These are phyloP conservation scores for Persicaria maculosa DNA, from an alignment of 148 eudicot species.

Conservation along the genomic window DNA sequence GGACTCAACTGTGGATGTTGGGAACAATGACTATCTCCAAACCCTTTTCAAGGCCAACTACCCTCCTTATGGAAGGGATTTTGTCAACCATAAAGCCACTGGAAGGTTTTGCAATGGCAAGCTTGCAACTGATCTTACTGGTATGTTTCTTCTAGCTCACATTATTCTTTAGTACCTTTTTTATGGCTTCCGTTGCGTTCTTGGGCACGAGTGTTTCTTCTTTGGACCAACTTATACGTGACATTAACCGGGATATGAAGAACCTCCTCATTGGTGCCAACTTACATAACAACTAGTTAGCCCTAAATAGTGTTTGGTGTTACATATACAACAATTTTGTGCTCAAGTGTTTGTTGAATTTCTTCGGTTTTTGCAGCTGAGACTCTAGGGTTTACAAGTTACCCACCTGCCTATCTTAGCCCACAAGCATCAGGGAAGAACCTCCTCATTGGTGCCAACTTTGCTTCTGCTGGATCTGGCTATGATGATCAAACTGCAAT, in stretches of 20 bases:
- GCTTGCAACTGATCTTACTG: slow-evolving; percentile 92
- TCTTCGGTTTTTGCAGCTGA: slow-evolving; percentile 46
- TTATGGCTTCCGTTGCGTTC: no score
- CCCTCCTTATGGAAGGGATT: slow-evolving; percentile 94
- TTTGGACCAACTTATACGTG: no score
- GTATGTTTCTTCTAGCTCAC: slow-evolving; percentile 22
- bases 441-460: slow-evolving; percentile 82
- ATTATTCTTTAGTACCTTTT: no score
- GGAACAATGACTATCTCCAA: slow-evolving; percentile 74
- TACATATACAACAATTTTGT: background rate
- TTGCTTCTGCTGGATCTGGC: slow-evolving; percentile 94
- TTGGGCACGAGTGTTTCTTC: no score
- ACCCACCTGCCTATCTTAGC: slow-evolving; percentile 86
- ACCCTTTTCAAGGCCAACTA: slow-evolving; percentile 80
- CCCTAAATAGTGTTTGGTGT: background rate
- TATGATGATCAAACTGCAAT: slow-evolving; percentile 81
- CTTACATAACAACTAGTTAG: background rate
- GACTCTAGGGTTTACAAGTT: slow-evolving; percentile 72
- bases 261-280: no score
- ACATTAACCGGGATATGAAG: no score
- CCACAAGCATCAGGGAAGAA: slow-evolving; percentile 87
- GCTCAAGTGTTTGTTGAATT: background rate
- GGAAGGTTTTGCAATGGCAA: slow-evolving; percentile 98
- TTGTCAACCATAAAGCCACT: slow-evolving; percentile 51
- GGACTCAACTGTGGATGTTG: slow-evolving; percentile 82